phyloP scores from a whole-genome alignment of 1,284 basidiomycete genomes.

The Moesziomyces sp. region DNA sequence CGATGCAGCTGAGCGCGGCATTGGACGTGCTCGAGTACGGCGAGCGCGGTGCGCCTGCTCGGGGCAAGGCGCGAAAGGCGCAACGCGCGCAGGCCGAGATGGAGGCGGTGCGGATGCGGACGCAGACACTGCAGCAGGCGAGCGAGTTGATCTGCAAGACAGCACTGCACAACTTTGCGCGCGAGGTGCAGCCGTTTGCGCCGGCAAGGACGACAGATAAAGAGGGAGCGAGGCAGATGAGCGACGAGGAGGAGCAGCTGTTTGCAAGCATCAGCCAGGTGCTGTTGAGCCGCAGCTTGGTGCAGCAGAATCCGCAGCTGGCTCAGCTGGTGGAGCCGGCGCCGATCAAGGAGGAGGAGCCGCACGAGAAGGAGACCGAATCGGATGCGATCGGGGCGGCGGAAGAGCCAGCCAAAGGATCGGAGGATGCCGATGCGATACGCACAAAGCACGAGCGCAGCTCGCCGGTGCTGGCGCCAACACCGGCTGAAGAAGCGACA shows the following conservation, averaged over 20 bases:
- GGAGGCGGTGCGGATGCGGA: conserved; percentile 9
- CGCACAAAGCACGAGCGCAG: background rate
- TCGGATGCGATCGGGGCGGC: background rate
- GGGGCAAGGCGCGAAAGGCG: background rate
- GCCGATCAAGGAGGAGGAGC: background rate
- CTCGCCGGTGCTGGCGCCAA: too few species aligned
- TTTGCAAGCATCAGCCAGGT: conserved; percentile 20
- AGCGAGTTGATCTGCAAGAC: conserved; percentile 1
- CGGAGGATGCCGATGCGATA: conserved; percentile 2
- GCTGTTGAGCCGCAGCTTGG: conserved; percentile 19
- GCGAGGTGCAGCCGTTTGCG: conserved; percentile 14
- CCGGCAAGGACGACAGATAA: background rate
- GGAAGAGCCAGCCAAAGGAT: background rate
- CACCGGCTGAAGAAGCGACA: background rate
- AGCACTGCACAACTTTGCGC: conserved; percentile 7
- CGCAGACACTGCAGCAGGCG: conserved; percentile 1
- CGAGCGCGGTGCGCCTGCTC: conserved; percentile 10
- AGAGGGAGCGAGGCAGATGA: conserved; percentile 14
- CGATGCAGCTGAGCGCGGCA: conserved; percentile 76
- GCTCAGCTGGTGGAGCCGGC: background rate
- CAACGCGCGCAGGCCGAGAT: conserved; percentile 7
- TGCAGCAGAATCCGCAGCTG: conserved; percentile 21
- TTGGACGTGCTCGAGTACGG: conserved; percentile 41
- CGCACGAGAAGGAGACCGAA: background rate
- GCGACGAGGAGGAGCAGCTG: conserved; percentile 10